Percentiles rank a stretch among this genome's conserved stretches.
These are phyloP conservation scores for Thinopyrum elongatum DNA, from an alignment of 176 grass and related monocot species.

Conservation along the genomic window DNA sequence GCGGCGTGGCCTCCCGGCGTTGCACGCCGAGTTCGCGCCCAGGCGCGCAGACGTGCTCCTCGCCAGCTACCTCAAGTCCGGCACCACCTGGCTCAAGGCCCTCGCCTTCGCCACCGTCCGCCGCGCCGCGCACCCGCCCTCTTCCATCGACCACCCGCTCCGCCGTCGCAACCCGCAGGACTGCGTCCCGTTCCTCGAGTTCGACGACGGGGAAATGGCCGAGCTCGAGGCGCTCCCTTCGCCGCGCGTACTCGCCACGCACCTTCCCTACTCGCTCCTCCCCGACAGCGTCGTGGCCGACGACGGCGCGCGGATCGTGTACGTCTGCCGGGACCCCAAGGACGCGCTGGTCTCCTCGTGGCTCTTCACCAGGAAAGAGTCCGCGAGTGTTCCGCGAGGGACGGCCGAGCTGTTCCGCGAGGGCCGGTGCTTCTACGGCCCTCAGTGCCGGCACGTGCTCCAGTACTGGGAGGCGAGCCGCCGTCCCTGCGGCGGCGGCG, in stretches of 20 bases:
- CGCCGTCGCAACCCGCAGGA: conserved; percentile 13
- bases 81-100: conserved; percentile 53
- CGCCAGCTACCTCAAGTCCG: conserved; percentile 29
- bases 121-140: neutral
- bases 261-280: conserved; percentile 16
- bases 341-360: no score
- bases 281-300: neutral
- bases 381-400: neutral
- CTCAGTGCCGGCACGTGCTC: neutral
- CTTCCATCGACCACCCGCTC: neutral
- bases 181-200: conserved; percentile 1
- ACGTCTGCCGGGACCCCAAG: no score
- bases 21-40: neutral
- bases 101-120: neutral
- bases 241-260: neutral
- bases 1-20: neutral
- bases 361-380: neutral
- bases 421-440: neutral
- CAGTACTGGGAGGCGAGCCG: neutral
- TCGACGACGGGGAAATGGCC: no score
- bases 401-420: neutral
- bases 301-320: no score
- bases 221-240: no score
- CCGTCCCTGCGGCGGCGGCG: neutral
- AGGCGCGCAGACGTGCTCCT: neutral